Evolutionary conservation across 2,329 filamentous ascomycete genomes (phyloP), one percentile per base, ranked within the genome.

Genomic region (Fusarium zealandicum): DNA sequence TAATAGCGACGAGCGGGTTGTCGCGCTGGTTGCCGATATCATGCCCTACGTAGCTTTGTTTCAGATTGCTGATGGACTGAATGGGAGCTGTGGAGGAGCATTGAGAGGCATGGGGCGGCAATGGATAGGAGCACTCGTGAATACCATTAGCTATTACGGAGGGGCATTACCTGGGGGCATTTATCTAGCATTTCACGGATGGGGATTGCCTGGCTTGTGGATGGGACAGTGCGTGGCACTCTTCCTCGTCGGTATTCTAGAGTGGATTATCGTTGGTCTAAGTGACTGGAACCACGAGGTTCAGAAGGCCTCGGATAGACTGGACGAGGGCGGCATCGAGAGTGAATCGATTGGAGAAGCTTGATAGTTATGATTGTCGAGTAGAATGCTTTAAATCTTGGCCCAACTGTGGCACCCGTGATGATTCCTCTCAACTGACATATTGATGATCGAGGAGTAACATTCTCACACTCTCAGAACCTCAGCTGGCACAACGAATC

Each of bases 21-120:
- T 96, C 36, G 76, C 71, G 8, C 82, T 96, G 1, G 93, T 92
- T 0, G 84, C 88, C 1, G 77, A 87, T 13, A 89, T 96, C 20
- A 87, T 96, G 79, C 92, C 92, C 0, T 93, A 87, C 65, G 92
- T 96, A 1, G 92, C 92, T 1, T 78, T 96, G 3, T 96, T 96
- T 73, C 92, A 96, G 76, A 93, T 96, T 54, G 91, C 92, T 0
- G 92, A 96, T 70, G 92, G 92, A 0, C 75, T 96, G 28, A 95
- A 95, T 66, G 91, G 92, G 1, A 90, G 86, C 54, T 96, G 92
- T 68, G 92, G 92, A 1, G 92, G 92, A 1, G 85, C 86, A 16
- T 75, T 96, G 12, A 77, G 92, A 60, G 92, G 92, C 0, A 95
- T 93, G 90, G 92, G 92, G 3, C 78, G 90, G 48, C 92, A 96